Percentiles rank a stretch among this genome's conserved stretches.
Evolutionary conservation across 805 yeast genomes (phyloP).

Genomic region (Candida oleophila): DNA sequence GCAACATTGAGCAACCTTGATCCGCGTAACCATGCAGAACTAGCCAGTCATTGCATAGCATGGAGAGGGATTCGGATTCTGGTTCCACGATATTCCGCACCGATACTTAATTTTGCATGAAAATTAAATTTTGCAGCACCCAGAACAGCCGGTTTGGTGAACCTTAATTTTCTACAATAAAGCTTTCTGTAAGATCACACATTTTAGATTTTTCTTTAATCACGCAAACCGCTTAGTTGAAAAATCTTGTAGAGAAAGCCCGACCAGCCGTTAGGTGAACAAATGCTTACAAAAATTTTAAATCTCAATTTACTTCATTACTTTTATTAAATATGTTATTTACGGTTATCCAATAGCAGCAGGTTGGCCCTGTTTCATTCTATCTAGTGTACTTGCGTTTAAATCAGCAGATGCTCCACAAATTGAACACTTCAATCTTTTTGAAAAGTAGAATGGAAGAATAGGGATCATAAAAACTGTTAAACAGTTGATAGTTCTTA

Average conservation of each 20-base stretch:
- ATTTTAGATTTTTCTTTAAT: background rate
- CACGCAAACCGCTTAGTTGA: background rate
- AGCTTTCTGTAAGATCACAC: background rate
- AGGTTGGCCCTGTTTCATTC: conserved; percentile 32
- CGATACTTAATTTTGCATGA: background rate
- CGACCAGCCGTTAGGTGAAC: too few relatives aligned
- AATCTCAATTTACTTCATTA: too few relatives aligned
- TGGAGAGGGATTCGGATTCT: background rate
- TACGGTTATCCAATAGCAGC: conserved; percentile 22
- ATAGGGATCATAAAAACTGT: conserved; percentile 55
- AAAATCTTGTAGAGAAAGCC: too few relatives aligned
- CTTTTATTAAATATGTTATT: too few relatives aligned
- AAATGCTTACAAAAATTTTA: too few relatives aligned
- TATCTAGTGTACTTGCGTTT: conserved; percentile 19
- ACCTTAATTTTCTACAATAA: background rate
- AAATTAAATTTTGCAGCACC: background rate
- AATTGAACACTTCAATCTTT: conserved; percentile 49
- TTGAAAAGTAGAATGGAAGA: conserved; percentile 52
- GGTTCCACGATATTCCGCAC: background rate
- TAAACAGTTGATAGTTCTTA: conserved; percentile 52
- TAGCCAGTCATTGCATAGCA: background rate
- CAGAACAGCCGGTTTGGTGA: background rate
- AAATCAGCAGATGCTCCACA: conserved; percentile 45
- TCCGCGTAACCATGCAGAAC: too few relatives aligned
- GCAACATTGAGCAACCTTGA: too few relatives aligned